These are phyloP conservation scores for Avena eriantha DNA, from an alignment of 176 grass and related monocot genomes.

Conservation along the genomic window DNA sequence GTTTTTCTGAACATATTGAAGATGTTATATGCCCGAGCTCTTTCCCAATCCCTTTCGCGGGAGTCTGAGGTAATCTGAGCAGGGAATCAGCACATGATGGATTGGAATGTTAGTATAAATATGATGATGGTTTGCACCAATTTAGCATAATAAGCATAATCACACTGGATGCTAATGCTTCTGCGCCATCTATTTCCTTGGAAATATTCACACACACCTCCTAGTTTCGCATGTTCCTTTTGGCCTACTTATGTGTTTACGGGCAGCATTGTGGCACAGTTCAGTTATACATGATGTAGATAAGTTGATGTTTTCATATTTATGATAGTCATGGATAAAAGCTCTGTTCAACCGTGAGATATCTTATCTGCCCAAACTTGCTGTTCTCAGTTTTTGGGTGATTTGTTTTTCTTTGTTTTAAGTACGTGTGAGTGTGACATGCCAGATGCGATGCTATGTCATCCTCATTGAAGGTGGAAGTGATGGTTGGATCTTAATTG, in stretches of 20 bases:
- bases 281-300: background rate
- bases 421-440: slow-evolving; percentile 6
- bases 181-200: slow-evolving; percentile 17
- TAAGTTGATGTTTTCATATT: background rate
- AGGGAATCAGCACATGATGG: slow-evolving; percentile 14
- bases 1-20: slow-evolving; percentile 63
- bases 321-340: background rate
- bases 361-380: background rate
- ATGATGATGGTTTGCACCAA: background rate
- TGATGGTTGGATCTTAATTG: background rate
- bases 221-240: slow-evolving; percentile 15
- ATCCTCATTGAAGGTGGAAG: slow-evolving; percentile 21
- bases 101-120: slow-evolving; percentile 27
- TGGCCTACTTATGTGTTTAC: background rate
- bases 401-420: slow-evolving; percentile 16
- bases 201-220: slow-evolving; percentile 5
- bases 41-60: slow-evolving; percentile 65
- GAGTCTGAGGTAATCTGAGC: slow-evolving; percentile 73
- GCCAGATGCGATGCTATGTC: background rate
- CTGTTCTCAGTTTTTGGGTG: background rate
- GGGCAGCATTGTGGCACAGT: slow-evolving; percentile 9
- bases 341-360: background rate
- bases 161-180: slow-evolving; percentile 29
- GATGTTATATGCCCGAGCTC: slow-evolving; percentile 57
- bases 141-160: slow-evolving; percentile 34